A percentile compares a stretch with the other conserved stretches of the same genome.
Conservation (phyloP, 2,329 filamentous ascomycete genomes). For the Neurospora crassa region DNA sequence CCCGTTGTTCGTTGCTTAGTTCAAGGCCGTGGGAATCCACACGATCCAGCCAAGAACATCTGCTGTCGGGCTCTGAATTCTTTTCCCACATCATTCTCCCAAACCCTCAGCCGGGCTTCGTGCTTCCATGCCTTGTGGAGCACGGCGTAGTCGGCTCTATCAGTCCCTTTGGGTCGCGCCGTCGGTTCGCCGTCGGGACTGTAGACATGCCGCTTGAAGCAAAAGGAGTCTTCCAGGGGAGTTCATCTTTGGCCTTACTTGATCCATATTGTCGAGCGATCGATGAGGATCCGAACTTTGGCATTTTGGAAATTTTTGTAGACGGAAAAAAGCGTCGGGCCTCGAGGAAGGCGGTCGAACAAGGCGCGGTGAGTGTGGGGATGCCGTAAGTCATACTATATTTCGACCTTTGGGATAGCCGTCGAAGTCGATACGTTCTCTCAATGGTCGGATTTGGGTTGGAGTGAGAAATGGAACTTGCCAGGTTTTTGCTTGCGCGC, state of each 20-base stretch:
- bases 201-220: neutral
- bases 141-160: no score
- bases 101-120: no score
- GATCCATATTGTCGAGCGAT: neutral
- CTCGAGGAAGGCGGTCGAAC: neutral
- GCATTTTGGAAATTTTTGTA: neutral
- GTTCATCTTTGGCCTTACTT: no score
- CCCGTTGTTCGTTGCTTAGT: neutral
- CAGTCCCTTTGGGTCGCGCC: neutral
- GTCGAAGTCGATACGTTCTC: neutral
- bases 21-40: neutral
- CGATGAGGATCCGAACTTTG: neutral
- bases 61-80: no score
- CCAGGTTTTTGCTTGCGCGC: neutral
- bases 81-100: no score
- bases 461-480: neutral
- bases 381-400: no score
- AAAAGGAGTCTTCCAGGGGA: neutral
- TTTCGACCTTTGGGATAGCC: no score
- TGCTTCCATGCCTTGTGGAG: no score
- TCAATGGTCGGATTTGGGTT: neutral
- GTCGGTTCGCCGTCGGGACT: neutral
- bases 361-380: no score
- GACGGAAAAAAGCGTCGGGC: neutral
- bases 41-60: constrained; percentile 26